Base-by-base conservation (phyloP, 1,284 basidiomycete species). In the Cystobasidium slooffiae region DNA sequence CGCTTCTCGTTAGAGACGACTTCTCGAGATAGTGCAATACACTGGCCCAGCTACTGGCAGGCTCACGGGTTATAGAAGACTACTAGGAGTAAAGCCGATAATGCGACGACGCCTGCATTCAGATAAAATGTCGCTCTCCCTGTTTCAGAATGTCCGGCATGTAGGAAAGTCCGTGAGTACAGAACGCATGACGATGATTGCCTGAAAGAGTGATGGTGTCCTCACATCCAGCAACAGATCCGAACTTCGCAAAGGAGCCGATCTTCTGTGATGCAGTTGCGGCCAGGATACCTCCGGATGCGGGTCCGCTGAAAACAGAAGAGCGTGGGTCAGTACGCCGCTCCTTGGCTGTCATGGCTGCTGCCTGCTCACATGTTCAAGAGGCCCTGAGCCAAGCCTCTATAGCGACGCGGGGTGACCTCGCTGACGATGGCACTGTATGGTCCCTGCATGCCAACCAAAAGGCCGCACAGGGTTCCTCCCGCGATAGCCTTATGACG, bases 401-500 rank as follows among this genome's bases (percentile, higher is more conserved):
- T 58, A 24, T 58, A 58, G 4, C 56, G 56, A 41, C 56, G 56
- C 37, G 56, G 56, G 43, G 56, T 58, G 37, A 58, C 56, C 43
- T 58, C 56, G 31, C 56, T 58, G 18, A 58, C 56, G 56, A 58
- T 58, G 37, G 56, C 56, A 41, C 56, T 58, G 37, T 58, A 58
- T 41, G 56, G 56, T 6, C 56, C 56, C 18, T 58, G 56, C 56
- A 58, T 58, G 12, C 56, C 56, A 7, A 58, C 56, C 16, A 58
- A n/a, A 3, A 58, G 37, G 31, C 56, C 56, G 37, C 56, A 58
- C 3, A 58, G 31, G 37, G 37, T 41, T 8, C 56, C 56, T 6
- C 56, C 56, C 20, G 56, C 56, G 56, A 58, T 58, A 41, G 56
- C 56, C 56, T 58, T 9, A 47, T 8, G 46, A 18, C 8, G 18